These are phyloP conservation scores for Silene coronaria DNA, from an alignment of 179 eudicot genomes.

Conservation along the genomic window DNA sequence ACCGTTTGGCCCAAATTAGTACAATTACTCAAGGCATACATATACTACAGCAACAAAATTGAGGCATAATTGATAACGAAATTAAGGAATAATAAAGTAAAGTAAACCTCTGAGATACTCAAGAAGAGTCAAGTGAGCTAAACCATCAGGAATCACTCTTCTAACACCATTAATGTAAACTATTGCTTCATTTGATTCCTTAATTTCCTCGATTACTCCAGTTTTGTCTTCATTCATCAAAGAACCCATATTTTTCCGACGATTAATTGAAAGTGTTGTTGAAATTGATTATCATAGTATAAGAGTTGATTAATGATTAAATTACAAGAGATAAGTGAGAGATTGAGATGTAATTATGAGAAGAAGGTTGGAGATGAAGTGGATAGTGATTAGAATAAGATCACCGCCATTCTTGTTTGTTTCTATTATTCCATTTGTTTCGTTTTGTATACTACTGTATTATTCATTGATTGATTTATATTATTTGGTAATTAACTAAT, in stretches of 20 bases:
- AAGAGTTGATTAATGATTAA: neutral
- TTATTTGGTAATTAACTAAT: neutral
- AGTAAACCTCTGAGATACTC: constrained; percentile 84
- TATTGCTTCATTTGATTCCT: constrained; percentile 50
- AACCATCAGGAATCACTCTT: constrained; percentile 67
- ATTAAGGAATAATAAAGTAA: neutral
- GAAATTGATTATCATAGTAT: neutral
- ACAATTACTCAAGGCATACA: no score
- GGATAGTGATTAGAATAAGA: neutral
- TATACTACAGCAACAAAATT: no score
- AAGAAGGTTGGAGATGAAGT: neutral
- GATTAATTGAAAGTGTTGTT: neutral
- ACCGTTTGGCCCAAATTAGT: no score
- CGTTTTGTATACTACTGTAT: neutral
- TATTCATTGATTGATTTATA: neutral
- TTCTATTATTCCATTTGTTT: neutral
- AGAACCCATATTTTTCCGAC: constrained; percentile 50
- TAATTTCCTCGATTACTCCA: constrained; percentile 26
- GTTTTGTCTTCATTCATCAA: constrained; percentile 43
- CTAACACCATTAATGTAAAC: constrained; percentile 82
- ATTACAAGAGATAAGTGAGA: neutral
- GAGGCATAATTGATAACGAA: no score
- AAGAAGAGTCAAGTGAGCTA: constrained; percentile 89
- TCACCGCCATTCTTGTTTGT: neutral
- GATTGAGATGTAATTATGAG: neutral